These are phyloP conservation scores for Ceratocystis lukuohia DNA, from an alignment of 2,329 filamentous ascomycete genomes.

Conservation along the genomic window DNA sequence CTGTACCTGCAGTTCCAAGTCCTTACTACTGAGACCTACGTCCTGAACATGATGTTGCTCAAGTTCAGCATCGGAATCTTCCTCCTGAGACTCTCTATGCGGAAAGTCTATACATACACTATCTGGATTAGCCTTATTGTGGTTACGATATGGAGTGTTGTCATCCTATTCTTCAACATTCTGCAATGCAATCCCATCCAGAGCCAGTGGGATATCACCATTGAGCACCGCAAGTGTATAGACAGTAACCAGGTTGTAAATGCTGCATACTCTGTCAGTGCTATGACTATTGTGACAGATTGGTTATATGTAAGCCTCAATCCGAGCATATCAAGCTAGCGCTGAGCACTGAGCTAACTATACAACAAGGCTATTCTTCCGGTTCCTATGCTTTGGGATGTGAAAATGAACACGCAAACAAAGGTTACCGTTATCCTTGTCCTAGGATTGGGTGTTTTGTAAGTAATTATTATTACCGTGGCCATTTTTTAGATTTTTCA, in stretches of 20 bases:
- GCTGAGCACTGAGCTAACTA: not conserved
- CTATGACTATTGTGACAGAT: constrained; percentile 40
- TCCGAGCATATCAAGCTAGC: not conserved
- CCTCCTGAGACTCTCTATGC: constrained; percentile 35
- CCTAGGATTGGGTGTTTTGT: constrained; percentile 39
- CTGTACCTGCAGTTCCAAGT: constrained; percentile 33
- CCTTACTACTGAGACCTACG: constrained; percentile 36
- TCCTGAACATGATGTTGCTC: constrained; percentile 43
- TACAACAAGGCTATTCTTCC: constrained; percentile 36
- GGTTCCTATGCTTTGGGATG: constrained; percentile 41
- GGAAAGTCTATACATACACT: constrained; percentile 36
- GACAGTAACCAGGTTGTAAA: constrained; percentile 32
- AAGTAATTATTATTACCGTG: constrained; percentile 19
- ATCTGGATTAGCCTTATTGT: constrained; percentile 35
- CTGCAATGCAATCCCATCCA: constrained; percentile 39
- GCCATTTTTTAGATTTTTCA: not conserved
- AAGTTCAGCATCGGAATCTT: constrained; percentile 44
- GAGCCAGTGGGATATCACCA: constrained; percentile 41
- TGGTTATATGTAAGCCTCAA: constrained; percentile 35
- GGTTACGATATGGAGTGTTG: constrained; percentile 34
- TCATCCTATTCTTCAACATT: constrained; percentile 39
- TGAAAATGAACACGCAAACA: constrained; percentile 39
- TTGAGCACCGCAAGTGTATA: constrained; percentile 33
- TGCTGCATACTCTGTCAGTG: constrained; percentile 39
- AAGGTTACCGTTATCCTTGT: constrained; percentile 40